Evolutionary conservation across 495 filamentous ascomycete genomes (phyloP).

Genomic region (Pyrenopolyporus hunteri): DNA sequence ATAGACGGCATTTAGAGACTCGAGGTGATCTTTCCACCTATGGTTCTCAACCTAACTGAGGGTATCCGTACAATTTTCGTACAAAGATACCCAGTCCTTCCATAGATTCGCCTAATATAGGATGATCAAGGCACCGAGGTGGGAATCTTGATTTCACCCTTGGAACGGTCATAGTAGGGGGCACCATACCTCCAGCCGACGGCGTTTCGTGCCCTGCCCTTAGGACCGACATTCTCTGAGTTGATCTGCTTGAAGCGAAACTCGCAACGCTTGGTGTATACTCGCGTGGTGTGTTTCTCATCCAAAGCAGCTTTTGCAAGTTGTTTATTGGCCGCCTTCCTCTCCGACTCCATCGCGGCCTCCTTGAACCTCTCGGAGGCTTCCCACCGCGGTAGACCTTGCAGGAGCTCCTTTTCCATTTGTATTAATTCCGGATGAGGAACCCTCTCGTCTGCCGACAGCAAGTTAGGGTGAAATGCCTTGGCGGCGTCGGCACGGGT

Average conservation of each 20-base stretch:
- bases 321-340: constrained; percentile 45
- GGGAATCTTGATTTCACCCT: constrained; percentile 55
- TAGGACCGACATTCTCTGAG: constrained; percentile 52
- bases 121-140: constrained; percentile 47
- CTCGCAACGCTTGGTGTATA: constrained; percentile 65
- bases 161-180: constrained; percentile 55
- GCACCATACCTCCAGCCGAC: constrained; percentile 66
- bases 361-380: constrained; percentile 48
- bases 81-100: constrained; percentile 6
- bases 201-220: constrained; percentile 57
- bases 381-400: constrained; percentile 41
- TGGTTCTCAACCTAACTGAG: constrained; percentile 2
- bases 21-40: not conserved
- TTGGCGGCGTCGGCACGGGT: constrained; percentile 88
- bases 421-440: constrained; percentile 84
- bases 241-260: constrained; percentile 77
- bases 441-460: constrained; percentile 84
- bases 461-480: constrained; percentile 73
- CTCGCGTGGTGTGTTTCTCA: constrained; percentile 54
- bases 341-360: constrained; percentile 44
- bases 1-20: not conserved
- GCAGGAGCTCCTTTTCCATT: constrained; percentile 58
- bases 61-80: constrained; percentile 30
- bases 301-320: constrained; percentile 49
- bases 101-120: not conserved